Evolutionary conservation across 1,284 basidiomycete species (phyloP).

Genomic region (Caloboletus inedulis): DNA sequence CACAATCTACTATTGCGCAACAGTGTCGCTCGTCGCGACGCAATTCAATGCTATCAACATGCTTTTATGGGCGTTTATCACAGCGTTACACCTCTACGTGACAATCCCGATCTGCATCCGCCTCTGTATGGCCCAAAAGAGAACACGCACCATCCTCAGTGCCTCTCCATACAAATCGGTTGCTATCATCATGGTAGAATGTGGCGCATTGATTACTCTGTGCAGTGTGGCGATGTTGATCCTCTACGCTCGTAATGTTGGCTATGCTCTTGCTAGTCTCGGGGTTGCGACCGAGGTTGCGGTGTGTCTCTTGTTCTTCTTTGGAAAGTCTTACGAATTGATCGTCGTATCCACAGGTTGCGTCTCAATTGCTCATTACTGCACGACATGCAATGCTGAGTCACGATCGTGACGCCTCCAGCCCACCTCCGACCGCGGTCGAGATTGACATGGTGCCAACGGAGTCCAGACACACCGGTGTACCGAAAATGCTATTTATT

Average conservation of each 20-base stretch:
- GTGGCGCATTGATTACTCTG: conserved; percentile 11
- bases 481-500: not conserved
- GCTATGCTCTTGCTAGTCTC: not conserved
- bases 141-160: conserved; percentile 2
- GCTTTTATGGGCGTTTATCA: conserved; percentile 16
- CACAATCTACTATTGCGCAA: not conserved
- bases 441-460: not conserved
- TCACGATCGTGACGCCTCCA: not conserved
- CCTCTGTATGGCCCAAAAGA: conserved; percentile 14
- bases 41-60: not conserved
- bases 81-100: conserved; percentile 12
- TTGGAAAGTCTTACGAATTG: not conserved
- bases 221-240: conserved; percentile 11
- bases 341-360: conserved; percentile 6
- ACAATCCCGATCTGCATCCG: conserved; percentile 18
- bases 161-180: conserved; percentile 6
- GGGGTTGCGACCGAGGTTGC: conserved; percentile 20
- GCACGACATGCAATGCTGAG: conserved; percentile 16
- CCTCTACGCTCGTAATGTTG: conserved; percentile 2
- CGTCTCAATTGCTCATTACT: conserved; percentile 25
- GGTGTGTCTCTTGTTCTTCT: conserved; percentile 9
- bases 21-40: not conserved
- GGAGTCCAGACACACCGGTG: not conserved
- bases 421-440: not conserved
- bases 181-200: conserved; percentile 18